Conservation (phyloP, 2,329 filamentous ascomycete species). For the Cercospora sojina region DNA sequence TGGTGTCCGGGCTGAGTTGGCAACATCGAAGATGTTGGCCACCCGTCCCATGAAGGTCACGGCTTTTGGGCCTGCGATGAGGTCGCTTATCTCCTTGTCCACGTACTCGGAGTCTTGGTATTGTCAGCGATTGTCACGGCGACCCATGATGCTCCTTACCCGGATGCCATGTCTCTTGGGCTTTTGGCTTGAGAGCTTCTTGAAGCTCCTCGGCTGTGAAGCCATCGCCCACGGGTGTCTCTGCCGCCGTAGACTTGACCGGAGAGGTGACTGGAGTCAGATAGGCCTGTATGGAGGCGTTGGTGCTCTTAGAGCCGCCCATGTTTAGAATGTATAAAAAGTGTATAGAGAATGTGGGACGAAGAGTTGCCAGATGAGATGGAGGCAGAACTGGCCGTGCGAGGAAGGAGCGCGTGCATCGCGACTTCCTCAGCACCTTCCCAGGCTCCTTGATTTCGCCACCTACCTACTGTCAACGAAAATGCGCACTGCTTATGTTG, state of each 20-base stretch:
- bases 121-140: background rate
- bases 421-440: background rate
- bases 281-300: slow-evolving; percentile 47
- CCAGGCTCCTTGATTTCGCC: background rate
- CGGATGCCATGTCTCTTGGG: slow-evolving; percentile 48
- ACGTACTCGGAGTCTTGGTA: slow-evolving; percentile 43
- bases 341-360: background rate
- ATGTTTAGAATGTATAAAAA: background rate
- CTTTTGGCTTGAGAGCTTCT: slow-evolving; percentile 28
- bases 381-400: background rate
- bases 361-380: background rate
- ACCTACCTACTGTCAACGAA: background rate
- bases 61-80: slow-evolving; percentile 52
- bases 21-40: slow-evolving; percentile 54
- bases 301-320: slow-evolving; percentile 13
- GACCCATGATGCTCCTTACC: background rate
- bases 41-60: slow-evolving; percentile 57
- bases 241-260: slow-evolving; percentile 18
- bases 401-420: slow-evolving; percentile 9
- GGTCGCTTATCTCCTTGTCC: slow-evolving; percentile 47
- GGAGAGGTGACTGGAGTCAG: slow-evolving; percentile 35
- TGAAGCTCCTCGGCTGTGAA: slow-evolving; percentile 52
- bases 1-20: slow-evolving; percentile 45
- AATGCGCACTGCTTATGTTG: background rate
- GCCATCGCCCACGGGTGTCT: slow-evolving; percentile 46